A percentile compares a stretch with the other conserved stretches of the same genome.
Conservation (phyloP, 139 green algal species). For the Zygnema circumcarinatum region DNA sequence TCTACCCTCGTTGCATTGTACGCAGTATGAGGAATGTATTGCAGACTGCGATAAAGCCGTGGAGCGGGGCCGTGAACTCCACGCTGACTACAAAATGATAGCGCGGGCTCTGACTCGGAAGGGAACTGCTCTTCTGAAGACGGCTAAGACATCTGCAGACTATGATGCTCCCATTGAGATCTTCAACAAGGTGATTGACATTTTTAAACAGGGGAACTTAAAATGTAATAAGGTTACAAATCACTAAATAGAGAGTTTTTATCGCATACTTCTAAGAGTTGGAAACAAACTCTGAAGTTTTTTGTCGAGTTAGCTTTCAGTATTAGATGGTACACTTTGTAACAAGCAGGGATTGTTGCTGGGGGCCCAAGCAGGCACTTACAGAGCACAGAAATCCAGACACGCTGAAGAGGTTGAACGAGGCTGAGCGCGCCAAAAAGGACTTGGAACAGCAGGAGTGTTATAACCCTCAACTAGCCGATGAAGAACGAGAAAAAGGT, state of each 20-base stretch:
- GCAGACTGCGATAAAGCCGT: constrained; percentile 88
- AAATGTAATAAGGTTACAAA: background rate
- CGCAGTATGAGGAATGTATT: constrained; percentile 77
- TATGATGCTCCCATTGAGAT: constrained; percentile 80
- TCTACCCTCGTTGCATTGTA: background rate
- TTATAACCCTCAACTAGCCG: constrained; percentile 80
- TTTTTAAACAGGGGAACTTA: background rate
- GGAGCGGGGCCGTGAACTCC: constrained; percentile 81
- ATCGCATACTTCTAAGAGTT: too few relatives aligned
- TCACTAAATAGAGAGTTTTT: too few relatives aligned
- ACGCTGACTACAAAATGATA: constrained; percentile 92
- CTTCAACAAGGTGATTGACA: constrained; percentile 87
- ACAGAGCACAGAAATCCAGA: constrained; percentile 92
- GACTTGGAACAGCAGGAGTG: constrained; percentile 81
- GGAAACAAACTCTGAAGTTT: too few relatives aligned
- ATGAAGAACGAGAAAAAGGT: constrained; percentile 78
- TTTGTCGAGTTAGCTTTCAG: too few relatives aligned
- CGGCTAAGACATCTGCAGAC: constrained; percentile 52
- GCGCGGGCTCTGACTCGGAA: constrained; percentile 88
- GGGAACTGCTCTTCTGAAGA: constrained; percentile 64
- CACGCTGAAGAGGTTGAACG: constrained; percentile 93
- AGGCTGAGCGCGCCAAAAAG: constrained; percentile 87
- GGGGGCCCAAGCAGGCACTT: constrained; percentile 77
- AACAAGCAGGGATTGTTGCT: too few relatives aligned
- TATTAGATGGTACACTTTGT: too few relatives aligned